phyloP scores from a whole-genome alignment of 768 basidiomycete genomes.

The Lepiota brunneoincarnata region DNA sequence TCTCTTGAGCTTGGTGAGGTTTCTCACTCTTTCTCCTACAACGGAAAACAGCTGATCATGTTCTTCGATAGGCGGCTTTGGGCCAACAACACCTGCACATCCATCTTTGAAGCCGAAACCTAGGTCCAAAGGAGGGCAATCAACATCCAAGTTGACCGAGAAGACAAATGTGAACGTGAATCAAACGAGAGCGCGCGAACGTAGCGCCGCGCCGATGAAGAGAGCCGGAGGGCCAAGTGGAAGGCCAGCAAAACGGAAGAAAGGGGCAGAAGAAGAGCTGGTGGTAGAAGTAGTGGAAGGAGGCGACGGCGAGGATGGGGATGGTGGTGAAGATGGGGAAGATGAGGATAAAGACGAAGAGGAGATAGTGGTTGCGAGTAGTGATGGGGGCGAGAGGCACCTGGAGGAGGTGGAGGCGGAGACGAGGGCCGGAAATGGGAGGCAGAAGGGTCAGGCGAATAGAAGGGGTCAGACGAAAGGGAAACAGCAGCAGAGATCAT shows the following conservation, averaged over 20 bases:
- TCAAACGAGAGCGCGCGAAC: conserved; percentile 1
- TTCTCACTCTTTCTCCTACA: background rate
- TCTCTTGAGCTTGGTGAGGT: conserved; percentile 10
- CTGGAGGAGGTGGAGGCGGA: conserved; percentile 16
- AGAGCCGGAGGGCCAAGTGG: conserved; percentile 12
- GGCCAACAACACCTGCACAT: conserved; percentile 19
- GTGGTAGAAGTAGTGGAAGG: background rate
- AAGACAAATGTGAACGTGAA: background rate
- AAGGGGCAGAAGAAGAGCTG: conserved; percentile 2
- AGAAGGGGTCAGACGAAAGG: conserved; percentile 18
- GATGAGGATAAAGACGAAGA: conserved; percentile 17
- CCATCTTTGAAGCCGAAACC: conserved; percentile 7
- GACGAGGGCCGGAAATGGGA: conserved; percentile 6
- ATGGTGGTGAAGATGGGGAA: conserved; percentile 10
- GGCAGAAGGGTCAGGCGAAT: conserved; percentile 17
- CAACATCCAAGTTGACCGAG: conserved; percentile 3
- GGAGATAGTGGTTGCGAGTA: conserved; percentile 10
- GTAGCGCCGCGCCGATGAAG: conserved; percentile 3
- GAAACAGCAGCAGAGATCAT: conserved; percentile 12
- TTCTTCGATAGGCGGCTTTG: conserved; percentile 18
- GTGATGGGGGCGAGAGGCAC: conserved; percentile 7
- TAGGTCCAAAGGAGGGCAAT: background rate
- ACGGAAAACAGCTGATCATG: background rate
- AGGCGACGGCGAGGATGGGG: conserved; percentile 10
- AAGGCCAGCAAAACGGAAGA: background rate